Evolutionary conservation across 129 eudicot species (phyloP), one percentile per base, ranked within the genome.

Genomic region (Lonicera japonica): DNA sequence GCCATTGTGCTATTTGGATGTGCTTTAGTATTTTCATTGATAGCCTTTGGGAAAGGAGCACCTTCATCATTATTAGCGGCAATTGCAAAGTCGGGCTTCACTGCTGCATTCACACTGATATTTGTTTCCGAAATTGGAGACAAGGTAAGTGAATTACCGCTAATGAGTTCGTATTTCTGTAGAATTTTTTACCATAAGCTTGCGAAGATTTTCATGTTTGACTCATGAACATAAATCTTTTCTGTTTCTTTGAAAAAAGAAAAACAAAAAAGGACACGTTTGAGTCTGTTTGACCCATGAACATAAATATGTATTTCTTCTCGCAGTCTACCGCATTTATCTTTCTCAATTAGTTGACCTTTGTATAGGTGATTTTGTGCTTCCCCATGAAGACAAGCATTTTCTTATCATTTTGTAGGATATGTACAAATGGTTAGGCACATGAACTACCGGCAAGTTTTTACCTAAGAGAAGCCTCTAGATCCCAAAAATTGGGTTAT

Each of bases 91-190:
- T 88, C 99, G 11, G 99, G 99, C n/a, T 92, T 92, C 75, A 85
- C 96, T 18, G 99, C 99, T 63, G 96, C 99, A 23, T 92, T 92
- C 81, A 78, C 85, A 5, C 75, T 87, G 54, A 92, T 88, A 46
- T 82, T 83, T 74, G 92, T 92, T 59, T 92, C 99, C 16, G 99
- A 92, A 74, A 92, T 92, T 54, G 99, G 99, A 61, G 99, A 92
- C 77, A 92, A 92, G 99, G 96, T 88, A 80, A 64, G 12, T 50
- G 36, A 48, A 22, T 29, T 24, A 63, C 40, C 47, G 34, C 24
- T 10, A 25, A 29, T 7, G 43, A 52, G 21, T 17, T 65, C 1
- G 20, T 65, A 45, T 53, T 16, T 34, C 29, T n/a, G 5, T 29
- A n/a, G 21, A 11, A 25, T 9, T 29, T 43, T 43, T 43, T 25